phyloP scores from a whole-genome alignment of 352 stramenopile genomes.

The Phytophthora litchii region DNA sequence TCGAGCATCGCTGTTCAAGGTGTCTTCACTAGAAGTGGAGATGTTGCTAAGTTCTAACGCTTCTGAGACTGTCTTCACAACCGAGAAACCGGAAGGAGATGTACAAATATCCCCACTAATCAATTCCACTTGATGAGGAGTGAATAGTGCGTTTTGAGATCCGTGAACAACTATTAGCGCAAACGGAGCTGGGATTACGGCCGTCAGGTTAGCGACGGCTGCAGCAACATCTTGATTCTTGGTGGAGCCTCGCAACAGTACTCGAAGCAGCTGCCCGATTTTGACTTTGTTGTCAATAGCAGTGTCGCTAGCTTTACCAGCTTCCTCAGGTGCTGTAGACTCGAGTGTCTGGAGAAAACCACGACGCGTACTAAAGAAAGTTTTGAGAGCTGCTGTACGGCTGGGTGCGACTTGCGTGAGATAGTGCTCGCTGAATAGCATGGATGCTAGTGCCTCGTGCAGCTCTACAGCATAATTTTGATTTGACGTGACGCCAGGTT shows the following conservation, averaged over 20 bases:
- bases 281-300: slow-evolving; percentile 2
- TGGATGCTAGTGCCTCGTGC: slow-evolving; percentile 50
- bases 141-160: slow-evolving; percentile 56
- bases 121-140: slow-evolving; percentile 38
- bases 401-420: slow-evolving; percentile 54
- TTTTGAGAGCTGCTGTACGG: slow-evolving; percentile 46
- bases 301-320: not conserved
- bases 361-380: slow-evolving; percentile 57
- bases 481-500: not conserved
- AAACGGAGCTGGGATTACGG: slow-evolving; percentile 38
- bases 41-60: slow-evolving; percentile 13
- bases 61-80: slow-evolving; percentile 16
- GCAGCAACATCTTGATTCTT: slow-evolving; percentile 47
- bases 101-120: slow-evolving; percentile 15
- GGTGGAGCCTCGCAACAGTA: slow-evolving; percentile 47
- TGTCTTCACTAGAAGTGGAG: not conserved
- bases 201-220: slow-evolving; percentile 37
- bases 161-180: slow-evolving; percentile 64
- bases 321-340: not conserved
- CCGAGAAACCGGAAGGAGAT: slow-evolving; percentile 9
- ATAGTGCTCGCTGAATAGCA: slow-evolving; percentile 70
- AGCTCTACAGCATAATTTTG: slow-evolving; percentile 38
- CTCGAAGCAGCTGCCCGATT: slow-evolving; percentile 39
- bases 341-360: slow-evolving; percentile 47
- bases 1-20: slow-evolving; percentile 7